Evolutionary conservation across 768 basidiomycete species (phyloP).

Genomic region (Trametes maxima): DNA sequence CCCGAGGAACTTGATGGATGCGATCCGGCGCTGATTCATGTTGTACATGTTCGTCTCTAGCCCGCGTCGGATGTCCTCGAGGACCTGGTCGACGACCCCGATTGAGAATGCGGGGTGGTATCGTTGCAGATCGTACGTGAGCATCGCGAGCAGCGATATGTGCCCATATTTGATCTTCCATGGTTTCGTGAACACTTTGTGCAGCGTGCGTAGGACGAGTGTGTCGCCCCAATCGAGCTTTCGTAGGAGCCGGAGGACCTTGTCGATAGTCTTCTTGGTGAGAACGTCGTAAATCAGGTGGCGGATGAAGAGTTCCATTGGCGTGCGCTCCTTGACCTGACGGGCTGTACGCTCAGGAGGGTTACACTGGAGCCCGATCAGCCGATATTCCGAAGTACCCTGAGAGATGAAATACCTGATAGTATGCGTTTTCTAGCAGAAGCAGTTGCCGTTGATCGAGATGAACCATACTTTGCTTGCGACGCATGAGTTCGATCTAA

Average conservation of each 20-base stretch:
- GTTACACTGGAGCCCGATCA: slow-evolving; percentile 67
- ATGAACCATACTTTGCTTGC: slow-evolving; percentile 92
- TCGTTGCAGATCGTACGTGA: slow-evolving; percentile 92
- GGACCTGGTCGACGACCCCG: slow-evolving; percentile 88
- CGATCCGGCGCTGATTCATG: slow-evolving; percentile 90
- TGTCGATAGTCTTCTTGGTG: slow-evolving; percentile 92
- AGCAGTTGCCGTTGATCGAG: slow-evolving; percentile 89
- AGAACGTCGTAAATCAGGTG: slow-evolving; percentile 95
- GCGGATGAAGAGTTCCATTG: slow-evolving; percentile 91
- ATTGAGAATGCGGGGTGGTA: slow-evolving; percentile 91
- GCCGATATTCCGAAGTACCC: background rate
- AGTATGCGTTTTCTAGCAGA: slow-evolving; percentile 96
- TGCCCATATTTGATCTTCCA: slow-evolving; percentile 97
- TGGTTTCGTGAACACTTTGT: slow-evolving; percentile 94
- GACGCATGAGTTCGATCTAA: slow-evolving; percentile 90
- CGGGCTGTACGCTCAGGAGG: slow-evolving; percentile 91
- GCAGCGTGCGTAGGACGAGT: slow-evolving; percentile 59
- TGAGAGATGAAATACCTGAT: slow-evolving; percentile 61
- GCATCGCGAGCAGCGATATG: slow-evolving; percentile 87
- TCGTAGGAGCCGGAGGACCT: slow-evolving; percentile 88
- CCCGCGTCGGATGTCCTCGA: slow-evolving; percentile 90
- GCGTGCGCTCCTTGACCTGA: slow-evolving; percentile 81
- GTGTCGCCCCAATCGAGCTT: slow-evolving; percentile 96
- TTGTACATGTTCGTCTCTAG: slow-evolving; percentile 95
- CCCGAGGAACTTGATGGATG: slow-evolving; percentile 92